These are phyloP conservation scores for Trichothecium roseum DNA, from an alignment of 2,329 filamentous ascomycete genomes.

Conservation along the genomic window DNA sequence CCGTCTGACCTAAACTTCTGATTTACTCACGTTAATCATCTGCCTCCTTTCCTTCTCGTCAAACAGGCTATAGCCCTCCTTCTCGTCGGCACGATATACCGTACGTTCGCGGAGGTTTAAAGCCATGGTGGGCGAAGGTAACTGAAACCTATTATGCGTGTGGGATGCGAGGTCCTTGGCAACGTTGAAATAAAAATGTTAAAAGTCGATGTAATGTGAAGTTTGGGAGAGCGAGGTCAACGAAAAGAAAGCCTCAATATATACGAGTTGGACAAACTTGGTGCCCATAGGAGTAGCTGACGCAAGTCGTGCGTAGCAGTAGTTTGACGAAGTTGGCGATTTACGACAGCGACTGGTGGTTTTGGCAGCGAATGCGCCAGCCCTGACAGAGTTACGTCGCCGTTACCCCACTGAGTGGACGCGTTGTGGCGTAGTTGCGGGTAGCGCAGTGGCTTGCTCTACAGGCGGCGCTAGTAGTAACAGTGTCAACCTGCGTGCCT, in stretches of 20 bases:
- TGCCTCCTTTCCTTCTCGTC: conserved; percentile 23
- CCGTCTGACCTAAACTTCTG: neutral
- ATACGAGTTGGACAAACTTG: too few species aligned
- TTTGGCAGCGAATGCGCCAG: neutral
- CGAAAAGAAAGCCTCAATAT: too few species aligned
- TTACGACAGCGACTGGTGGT: too few species aligned
- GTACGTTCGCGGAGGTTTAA: conserved; percentile 24
- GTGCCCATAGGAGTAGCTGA: too few species aligned
- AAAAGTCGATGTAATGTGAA: too few species aligned
- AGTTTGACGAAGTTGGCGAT: neutral
- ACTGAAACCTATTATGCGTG: too few species aligned
- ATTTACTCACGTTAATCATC: conserved; percentile 23
- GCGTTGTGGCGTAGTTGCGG: conserved; percentile 3
- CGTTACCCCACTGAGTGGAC: neutral
- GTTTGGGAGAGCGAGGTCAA: too few species aligned
- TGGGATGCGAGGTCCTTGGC: too few species aligned
- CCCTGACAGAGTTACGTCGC: neutral
- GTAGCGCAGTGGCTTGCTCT: neutral
- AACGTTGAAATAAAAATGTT: too few species aligned
- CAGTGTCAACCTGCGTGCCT: too few species aligned
- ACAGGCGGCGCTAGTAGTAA: too few species aligned
- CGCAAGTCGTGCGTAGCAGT: too few species aligned
- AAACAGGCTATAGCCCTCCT: conserved; percentile 20
- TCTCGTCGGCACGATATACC: conserved; percentile 29
- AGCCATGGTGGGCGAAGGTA: conserved; percentile 15